Evolutionary conservation across 2,329 filamentous ascomycete species (phyloP).

Genomic region (Dichotomopilus funicola): DNA sequence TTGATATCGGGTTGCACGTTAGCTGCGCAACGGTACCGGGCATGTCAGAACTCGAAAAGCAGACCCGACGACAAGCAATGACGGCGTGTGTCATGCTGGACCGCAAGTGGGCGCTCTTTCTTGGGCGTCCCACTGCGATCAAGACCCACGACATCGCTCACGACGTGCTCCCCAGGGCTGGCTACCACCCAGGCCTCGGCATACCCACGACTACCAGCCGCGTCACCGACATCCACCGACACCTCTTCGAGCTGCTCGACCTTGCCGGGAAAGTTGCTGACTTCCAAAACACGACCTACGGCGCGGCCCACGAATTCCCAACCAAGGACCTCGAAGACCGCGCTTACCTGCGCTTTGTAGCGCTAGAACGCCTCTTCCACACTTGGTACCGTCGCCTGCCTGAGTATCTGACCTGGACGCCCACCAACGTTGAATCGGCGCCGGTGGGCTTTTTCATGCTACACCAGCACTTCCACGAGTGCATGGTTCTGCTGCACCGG

Average conservation of each 20-base stretch:
- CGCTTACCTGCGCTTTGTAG: slow-evolving; percentile 44
- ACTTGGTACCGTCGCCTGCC: slow-evolving; percentile 49
- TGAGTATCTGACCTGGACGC: slow-evolving; percentile 42
- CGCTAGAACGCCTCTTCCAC: slow-evolving; percentile 47
- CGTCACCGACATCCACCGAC: slow-evolving; percentile 36
- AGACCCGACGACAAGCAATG: slow-evolving; percentile 45
- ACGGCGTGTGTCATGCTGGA: slow-evolving; percentile 48
- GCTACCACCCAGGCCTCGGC: slow-evolving; percentile 29
- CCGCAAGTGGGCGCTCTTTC: slow-evolving; percentile 49
- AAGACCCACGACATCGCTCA: slow-evolving; percentile 46
- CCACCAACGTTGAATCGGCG: slow-evolving; percentile 43
- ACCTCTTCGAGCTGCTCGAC: slow-evolving; percentile 50
- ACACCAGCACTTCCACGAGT: slow-evolving; percentile 50
- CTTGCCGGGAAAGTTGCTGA: slow-evolving; percentile 47
- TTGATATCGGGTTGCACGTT: slow-evolving; percentile 44
- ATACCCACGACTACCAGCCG: slow-evolving; percentile 24
- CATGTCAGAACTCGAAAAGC: slow-evolving; percentile 40
- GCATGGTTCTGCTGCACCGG: slow-evolving; percentile 46
- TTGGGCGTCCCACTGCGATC: slow-evolving; percentile 48
- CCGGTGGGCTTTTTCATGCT: slow-evolving; percentile 47
- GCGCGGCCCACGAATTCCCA: slow-evolving; percentile 26
- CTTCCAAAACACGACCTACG: slow-evolving; percentile 29
- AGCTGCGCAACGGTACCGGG: slow-evolving; percentile 34
- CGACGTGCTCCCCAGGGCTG: slow-evolving; percentile 37
- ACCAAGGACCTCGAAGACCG: slow-evolving; percentile 35